phyloP scores from a whole-genome alignment of 2,329 filamentous ascomycete species.

The Nigrospora sphaerica region DNA sequence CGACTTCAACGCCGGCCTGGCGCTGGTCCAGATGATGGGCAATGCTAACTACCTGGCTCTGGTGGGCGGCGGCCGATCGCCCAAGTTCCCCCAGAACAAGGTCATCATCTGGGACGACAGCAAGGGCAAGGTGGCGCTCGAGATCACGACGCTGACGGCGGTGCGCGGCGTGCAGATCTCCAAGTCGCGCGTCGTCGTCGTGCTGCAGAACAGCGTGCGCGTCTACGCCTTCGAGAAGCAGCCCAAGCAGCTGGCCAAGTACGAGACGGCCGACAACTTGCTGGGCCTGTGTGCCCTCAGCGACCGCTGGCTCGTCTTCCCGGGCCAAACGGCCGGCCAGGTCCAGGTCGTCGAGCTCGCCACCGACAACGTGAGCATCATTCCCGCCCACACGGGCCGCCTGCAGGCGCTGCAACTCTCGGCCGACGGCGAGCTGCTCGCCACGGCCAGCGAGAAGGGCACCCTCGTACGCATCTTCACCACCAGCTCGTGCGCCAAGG shows the following conservation, averaged over 20 bases:
- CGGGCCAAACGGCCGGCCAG: slow-evolving; percentile 80
- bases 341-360: slow-evolving; percentile 78
- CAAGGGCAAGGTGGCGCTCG: slow-evolving; percentile 62
- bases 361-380: slow-evolving; percentile 82
- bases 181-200: slow-evolving; percentile 69
- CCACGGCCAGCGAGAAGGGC: slow-evolving; percentile 85
- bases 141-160: slow-evolving; percentile 75
- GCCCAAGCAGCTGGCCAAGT: slow-evolving; percentile 63
- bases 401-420: slow-evolving; percentile 76
- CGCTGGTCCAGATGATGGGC: slow-evolving; percentile 78
- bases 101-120: slow-evolving; percentile 91
- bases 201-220: slow-evolving; percentile 73
- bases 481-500: slow-evolving; percentile 69
- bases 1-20: slow-evolving; percentile 76
- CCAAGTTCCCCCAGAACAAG: slow-evolving; percentile 84
- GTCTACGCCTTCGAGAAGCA: slow-evolving; percentile 73
- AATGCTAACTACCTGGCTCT: slow-evolving; percentile 82
- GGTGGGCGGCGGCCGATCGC: slow-evolving; percentile 78
- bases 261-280: slow-evolving; percentile 81
- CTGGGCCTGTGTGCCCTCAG: slow-evolving; percentile 75
- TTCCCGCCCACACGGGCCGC: slow-evolving; percentile 78
- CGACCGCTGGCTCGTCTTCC: slow-evolving; percentile 69
- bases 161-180: slow-evolving; percentile 75
- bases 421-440: slow-evolving; percentile 70
- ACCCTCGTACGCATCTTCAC: slow-evolving; percentile 84